phyloP scores from a whole-genome alignment of 2,329 filamentous ascomycete species.

The Elsinoe perseae region DNA sequence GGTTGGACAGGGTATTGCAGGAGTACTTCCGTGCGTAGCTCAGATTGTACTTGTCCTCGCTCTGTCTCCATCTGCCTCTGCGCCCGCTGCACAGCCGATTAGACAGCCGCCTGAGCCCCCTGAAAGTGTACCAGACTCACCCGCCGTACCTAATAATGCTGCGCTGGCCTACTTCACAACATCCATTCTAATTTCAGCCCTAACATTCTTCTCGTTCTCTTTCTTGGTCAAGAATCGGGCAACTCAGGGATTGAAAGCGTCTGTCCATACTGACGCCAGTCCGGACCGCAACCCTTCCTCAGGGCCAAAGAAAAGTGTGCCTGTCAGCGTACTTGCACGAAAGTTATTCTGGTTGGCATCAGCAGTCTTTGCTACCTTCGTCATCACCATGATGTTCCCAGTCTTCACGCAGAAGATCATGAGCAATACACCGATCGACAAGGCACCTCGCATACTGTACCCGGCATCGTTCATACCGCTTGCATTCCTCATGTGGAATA shows the following conservation, averaged over 20 bases:
- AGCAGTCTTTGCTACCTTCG: slow-evolving; percentile 74
- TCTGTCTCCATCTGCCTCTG: slow-evolving; percentile 46
- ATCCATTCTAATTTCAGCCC: slow-evolving; percentile 65
- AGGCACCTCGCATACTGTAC: slow-evolving; percentile 54
- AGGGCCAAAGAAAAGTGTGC: slow-evolving; percentile 43
- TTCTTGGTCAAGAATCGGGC: slow-evolving; percentile 56
- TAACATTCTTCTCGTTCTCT: slow-evolving; percentile 65
- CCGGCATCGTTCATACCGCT: slow-evolving; percentile 79
- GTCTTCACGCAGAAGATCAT: slow-evolving; percentile 63
- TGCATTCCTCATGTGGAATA: slow-evolving; percentile 87
- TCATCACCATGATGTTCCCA: slow-evolving; percentile 87
- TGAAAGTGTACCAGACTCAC: slow-evolving; percentile 20
- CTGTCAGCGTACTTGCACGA: slow-evolving; percentile 58
- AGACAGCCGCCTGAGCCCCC: slow-evolving; percentile 23
- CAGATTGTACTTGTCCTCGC: slow-evolving; percentile 68
- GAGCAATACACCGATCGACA: slow-evolving; percentile 34
- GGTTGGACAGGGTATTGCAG: slow-evolving; percentile 86
- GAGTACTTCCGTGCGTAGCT: slow-evolving; percentile 78
- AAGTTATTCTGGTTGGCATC: slow-evolving; percentile 72
- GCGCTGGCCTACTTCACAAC: slow-evolving; percentile 90
- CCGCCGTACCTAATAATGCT: slow-evolving; percentile 52
- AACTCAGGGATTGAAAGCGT: slow-evolving; percentile 21
- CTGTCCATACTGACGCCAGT: slow-evolving; percentile 15
- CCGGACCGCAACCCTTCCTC: slow-evolving; percentile 1
- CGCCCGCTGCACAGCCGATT: slow-evolving; percentile 28